These are phyloP conservation scores for Ceratocystis diversiconidia DNA, from an alignment of 2,329 filamentous ascomycete species.

Conservation along the genomic window DNA sequence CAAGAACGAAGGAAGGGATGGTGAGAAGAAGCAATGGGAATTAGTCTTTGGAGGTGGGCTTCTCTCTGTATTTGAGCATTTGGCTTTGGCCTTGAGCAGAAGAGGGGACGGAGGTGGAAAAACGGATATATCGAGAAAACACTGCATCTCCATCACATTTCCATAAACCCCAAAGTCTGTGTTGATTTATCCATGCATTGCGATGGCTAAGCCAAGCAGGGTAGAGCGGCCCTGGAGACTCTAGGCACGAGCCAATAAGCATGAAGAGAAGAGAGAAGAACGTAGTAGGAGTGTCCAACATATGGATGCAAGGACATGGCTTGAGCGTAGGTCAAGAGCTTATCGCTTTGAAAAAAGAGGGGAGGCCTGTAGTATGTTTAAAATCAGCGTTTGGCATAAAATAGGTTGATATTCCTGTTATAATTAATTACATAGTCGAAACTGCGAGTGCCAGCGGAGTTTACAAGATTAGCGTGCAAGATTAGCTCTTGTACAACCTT, in stretches of 20 bases:
- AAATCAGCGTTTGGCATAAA: too few species aligned
- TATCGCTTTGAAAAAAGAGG: too few species aligned
- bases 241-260: neutral
- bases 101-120: neutral
- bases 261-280: neutral
- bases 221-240: neutral
- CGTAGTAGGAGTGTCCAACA: too few species aligned
- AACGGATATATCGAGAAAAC: too few species aligned
- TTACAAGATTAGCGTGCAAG: too few species aligned
- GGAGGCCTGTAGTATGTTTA: too few species aligned
- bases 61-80: neutral
- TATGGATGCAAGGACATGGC: neutral
- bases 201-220: neutral
- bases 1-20: neutral
- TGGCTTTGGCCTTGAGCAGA: neutral
- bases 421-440: too few species aligned
- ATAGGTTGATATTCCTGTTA: too few species aligned
- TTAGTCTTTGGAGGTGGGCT: neutral
- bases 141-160: neutral
- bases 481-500: too few species aligned
- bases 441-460: too few species aligned
- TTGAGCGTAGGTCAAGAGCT: neutral
- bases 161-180: neutral
- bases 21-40: neutral
- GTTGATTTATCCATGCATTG: neutral